phyloP scores from a whole-genome alignment of 2,329 filamentous ascomycete genomes.

The Ophiocordyceps australis region DNA sequence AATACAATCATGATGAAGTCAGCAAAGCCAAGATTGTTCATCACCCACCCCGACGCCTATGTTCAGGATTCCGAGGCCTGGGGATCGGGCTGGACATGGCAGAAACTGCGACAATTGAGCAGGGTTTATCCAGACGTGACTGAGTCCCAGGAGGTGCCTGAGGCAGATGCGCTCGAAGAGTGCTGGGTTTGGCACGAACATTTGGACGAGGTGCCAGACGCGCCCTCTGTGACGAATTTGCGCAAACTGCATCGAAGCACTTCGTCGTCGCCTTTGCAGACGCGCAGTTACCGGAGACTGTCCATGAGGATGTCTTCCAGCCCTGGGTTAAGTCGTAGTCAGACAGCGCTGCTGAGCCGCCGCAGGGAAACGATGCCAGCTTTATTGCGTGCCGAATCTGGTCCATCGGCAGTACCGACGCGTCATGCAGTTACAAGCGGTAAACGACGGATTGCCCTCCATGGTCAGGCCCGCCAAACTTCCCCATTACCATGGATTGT shows the following conservation, averaged over 20 bases:
- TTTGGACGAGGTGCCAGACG: constrained; percentile 37
- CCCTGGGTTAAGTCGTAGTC: constrained; percentile 15
- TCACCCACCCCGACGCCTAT: constrained; percentile 61
- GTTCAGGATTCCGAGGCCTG: constrained; percentile 41
- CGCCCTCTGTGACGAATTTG: constrained; percentile 22
- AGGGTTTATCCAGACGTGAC: constrained; percentile 30
- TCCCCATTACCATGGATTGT: constrained; percentile 11
- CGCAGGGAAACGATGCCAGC: no score
- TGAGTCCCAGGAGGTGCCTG: constrained; percentile 29
- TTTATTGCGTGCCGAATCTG: no score
- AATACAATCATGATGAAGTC: constrained; percentile 57
- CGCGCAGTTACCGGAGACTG: constrained; percentile 7
- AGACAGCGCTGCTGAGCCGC: constrained; percentile 20
- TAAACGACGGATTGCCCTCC: no score
- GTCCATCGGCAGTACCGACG: constrained; percentile 27
- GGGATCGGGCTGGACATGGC: constrained; percentile 51
- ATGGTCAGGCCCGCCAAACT: constrained; percentile 13
- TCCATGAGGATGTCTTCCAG: constrained; percentile 12
- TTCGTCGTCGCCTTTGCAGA: constrained; percentile 22
- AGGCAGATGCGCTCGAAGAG: constrained; percentile 42
- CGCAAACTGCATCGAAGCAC: constrained; percentile 20
- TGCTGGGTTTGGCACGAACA: constrained; percentile 51
- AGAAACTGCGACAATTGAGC: constrained; percentile 43
- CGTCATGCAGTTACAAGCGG: constrained; percentile 30
- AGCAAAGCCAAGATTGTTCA: constrained; percentile 48